Conservation (phyloP, 108 stramenopile species). For the Nitzschia palea region DNA sequence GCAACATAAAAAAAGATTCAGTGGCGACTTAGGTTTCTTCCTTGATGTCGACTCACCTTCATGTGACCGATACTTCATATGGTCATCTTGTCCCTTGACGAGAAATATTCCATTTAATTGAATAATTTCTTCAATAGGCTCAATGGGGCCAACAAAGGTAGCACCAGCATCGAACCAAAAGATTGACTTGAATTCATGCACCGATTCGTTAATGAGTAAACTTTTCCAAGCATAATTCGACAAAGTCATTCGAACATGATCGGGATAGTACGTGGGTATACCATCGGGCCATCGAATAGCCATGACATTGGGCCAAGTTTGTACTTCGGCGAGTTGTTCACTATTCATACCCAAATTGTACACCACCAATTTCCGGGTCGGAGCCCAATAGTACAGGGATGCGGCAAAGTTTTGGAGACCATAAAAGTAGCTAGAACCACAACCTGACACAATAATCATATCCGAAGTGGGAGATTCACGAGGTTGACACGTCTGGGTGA, state of each 20-base stretch:
- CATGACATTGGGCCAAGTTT: constrained; percentile 30
- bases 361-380: constrained; percentile 18
- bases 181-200: constrained; percentile 32
- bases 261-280: constrained; percentile 21
- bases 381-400: constrained; percentile 34
- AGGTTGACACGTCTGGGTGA: neutral
- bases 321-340: constrained; percentile 4
- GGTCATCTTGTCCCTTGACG: constrained; percentile 33
- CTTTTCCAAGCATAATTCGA: constrained; percentile 41
- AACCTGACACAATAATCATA: constrained; percentile 35
- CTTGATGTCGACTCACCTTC: constrained; percentile 11
- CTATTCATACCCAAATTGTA: constrained; percentile 34
- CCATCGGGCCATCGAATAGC: constrained; percentile 29
- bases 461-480: neutral
- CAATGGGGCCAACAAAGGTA: constrained; percentile 29
- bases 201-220: constrained; percentile 24
- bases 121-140: constrained; percentile 25
- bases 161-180: constrained; percentile 41
- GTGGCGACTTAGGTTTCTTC: no score
- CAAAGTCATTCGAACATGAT: constrained; percentile 14
- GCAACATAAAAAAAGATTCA: no score
- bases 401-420: constrained; percentile 37
- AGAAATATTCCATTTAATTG: constrained; percentile 37
- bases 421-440: constrained; percentile 16
- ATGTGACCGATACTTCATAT: constrained; percentile 23